These are phyloP conservation scores for Afroboletus lepidellus DNA, from an alignment of 1,284 basidiomycete species.

Conservation along the genomic window DNA sequence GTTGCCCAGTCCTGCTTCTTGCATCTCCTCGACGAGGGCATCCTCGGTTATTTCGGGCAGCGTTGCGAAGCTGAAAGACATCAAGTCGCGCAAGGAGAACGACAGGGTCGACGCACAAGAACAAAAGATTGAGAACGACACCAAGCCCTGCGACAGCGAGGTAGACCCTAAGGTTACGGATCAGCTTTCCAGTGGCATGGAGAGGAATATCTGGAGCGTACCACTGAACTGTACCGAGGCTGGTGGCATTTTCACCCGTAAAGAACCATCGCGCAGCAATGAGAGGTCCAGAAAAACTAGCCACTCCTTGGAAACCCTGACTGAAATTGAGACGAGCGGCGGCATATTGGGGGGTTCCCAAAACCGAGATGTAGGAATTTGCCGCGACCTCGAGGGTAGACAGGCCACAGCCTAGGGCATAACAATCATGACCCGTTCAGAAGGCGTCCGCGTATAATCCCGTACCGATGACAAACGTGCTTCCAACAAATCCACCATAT, in stretches of 20 bases:
- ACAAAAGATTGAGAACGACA: conserved; percentile 61
- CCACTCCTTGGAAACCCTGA: conserved; percentile 81
- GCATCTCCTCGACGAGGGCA: conserved; percentile 52
- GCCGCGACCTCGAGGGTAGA: conserved; percentile 71
- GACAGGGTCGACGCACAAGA: conserved; percentile 46
- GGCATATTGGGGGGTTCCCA: conserved; percentile 68
- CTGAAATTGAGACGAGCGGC: conserved; percentile 80
- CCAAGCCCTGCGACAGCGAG: conserved; percentile 73
- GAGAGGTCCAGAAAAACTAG: conserved; percentile 76
- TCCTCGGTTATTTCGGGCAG: conserved; percentile 78
- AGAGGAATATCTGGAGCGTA: conserved; percentile 18
- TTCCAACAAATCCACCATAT: conserved; percentile 75
- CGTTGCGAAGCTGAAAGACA: conserved; percentile 52
- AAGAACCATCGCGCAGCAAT: conserved; percentile 81
- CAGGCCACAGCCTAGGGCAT: conserved; percentile 64
- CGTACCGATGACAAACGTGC: conserved; percentile 65
- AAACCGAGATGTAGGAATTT: conserved; percentile 76
- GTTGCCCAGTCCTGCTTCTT: conserved; percentile 41
- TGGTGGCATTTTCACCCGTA: conserved; percentile 56
- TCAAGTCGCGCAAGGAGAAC: not conserved
- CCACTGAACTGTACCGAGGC: conserved; percentile 75
- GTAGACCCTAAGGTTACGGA: conserved; percentile 57
- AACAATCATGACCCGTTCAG: not conserved
- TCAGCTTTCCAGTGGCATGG: conserved; percentile 1
- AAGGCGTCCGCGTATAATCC: not conserved